These are phyloP conservation scores for Bruguiera sexangula DNA, from an alignment of 345 rosid species.

Conservation along the genomic window DNA sequence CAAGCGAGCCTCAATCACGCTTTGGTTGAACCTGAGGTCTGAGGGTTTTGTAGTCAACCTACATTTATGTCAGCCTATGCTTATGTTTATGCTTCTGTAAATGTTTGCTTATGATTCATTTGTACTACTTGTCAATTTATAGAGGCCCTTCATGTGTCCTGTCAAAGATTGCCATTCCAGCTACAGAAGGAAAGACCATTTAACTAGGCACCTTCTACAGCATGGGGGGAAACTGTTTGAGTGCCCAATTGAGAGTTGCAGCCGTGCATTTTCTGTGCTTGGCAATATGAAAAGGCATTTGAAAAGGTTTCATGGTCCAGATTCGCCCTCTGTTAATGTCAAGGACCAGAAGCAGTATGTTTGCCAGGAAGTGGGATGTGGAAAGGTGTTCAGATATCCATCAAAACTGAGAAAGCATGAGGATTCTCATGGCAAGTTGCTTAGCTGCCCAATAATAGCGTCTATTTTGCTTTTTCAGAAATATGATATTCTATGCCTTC, in stretches of 20 bases:
- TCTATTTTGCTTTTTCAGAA: not conserved
- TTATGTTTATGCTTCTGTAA: not conserved
- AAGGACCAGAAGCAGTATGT: slow-evolving; percentile 35
- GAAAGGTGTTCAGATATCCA: slow-evolving; percentile 61
- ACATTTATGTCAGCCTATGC: not conserved
- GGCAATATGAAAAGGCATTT: slow-evolving; percentile 66
- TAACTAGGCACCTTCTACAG: slow-evolving; percentile 65
- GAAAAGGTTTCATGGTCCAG: slow-evolving; percentile 42
- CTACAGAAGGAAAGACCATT: slow-evolving; percentile 88
- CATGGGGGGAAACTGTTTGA: slow-evolving; percentile 75
- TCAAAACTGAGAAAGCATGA: slow-evolving; percentile 65
- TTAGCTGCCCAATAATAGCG: not conserved
- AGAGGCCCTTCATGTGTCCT: slow-evolving; percentile 73
- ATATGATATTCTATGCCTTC: not conserved
- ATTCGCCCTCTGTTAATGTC: slow-evolving; percentile 12
- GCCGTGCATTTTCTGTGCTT: slow-evolving; percentile 39
- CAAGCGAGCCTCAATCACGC: slow-evolving; percentile 92
- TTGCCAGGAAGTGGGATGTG: slow-evolving; percentile 77
- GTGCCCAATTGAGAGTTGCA: slow-evolving; percentile 61
- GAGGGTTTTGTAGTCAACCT: slow-evolving; percentile 8
- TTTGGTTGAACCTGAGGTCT: slow-evolving; percentile 38
- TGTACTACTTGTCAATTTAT: slow-evolving; percentile 13
- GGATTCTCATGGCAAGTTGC: slow-evolving; percentile 63
- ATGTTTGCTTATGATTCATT: not conserved
- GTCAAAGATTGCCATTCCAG: slow-evolving; percentile 64